Base-by-base conservation (phyloP, 176 grass and related monocot genomes). In the Saccharum officinarum region DNA sequence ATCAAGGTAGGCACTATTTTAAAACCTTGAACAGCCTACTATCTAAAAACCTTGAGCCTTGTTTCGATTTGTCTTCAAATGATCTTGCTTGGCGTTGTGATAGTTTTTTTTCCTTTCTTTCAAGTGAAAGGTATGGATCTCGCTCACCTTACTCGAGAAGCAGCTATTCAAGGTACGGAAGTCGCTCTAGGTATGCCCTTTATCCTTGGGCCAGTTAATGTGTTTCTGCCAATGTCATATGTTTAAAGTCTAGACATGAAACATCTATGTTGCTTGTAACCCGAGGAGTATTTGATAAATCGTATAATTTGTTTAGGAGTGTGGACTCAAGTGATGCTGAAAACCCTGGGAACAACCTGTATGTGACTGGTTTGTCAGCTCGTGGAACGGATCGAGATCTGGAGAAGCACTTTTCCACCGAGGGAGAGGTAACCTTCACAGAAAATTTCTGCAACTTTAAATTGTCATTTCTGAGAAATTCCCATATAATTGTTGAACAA, bases 301-400 rank as follows among this genome's bases (percentile, higher is more conserved):
- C 1, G 1, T 67, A 4, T 80, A 33, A 80, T 22, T 49, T 76
- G 33, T 44, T 47, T 88, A 92, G 89, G 80, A 97, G 91, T 1
- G 41, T 73, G 75, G 94, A 94, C 50, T 94, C 87, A 17, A 92
- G 73, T 33, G 91, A 91, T 57, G 65, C 28, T 74, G 86, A 90
- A 78, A 92, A 88, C 83, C 86, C 86, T 84, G 86, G 88, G 30
- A 94, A 97, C 76, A 94, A 91, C 83, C 70, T 94, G 76, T 86
- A 89, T 55, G 95, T 95, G 37, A 92, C 93, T 83, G 92, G 92
- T 75, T 84, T 95, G 67, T 92, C 90, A 22, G 62, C 85, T 49
- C 79, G 87, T 26, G 25, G 79, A 37, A 89, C 84, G 1, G 88
- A 90, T 67, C 67, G 54, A 61, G 79, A 88, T 39, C 81, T 94